Conservation (phyloP, 2,329 filamentous ascomycete genomes). For the Xylariaceae sp. region DNA sequence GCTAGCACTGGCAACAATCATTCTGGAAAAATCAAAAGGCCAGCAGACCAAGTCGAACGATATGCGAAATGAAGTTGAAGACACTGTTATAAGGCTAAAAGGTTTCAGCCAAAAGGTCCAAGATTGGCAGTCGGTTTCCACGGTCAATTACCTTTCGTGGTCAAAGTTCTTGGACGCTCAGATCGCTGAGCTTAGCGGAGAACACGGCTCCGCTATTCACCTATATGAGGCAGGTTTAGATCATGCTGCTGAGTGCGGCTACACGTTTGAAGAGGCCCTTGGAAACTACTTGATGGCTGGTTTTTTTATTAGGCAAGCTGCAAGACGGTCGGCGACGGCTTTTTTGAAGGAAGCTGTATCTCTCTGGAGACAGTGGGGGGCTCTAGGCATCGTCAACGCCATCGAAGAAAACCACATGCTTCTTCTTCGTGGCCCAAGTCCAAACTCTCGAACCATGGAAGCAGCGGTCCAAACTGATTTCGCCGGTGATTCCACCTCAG, state of each 20-base stretch:
- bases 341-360: constrained; percentile 63
- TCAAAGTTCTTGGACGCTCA: constrained; percentile 65
- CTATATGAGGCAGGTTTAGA: constrained; percentile 69
- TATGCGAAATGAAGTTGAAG: constrained; percentile 41
- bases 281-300: constrained; percentile 71
- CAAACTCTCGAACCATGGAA: constrained; percentile 57
- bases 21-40: constrained; percentile 48
- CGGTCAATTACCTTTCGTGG: constrained; percentile 70
- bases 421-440: constrained; percentile 58
- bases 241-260: constrained; percentile 63
- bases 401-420: constrained; percentile 66
- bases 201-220: constrained; percentile 56
- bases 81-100: constrained; percentile 51
- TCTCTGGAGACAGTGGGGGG: constrained; percentile 65
- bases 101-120: constrained; percentile 58
- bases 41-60: constrained; percentile 42
- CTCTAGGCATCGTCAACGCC: constrained; percentile 62
- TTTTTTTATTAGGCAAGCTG: constrained; percentile 61
- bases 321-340: constrained; percentile 64
- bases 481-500: constrained; percentile 51
- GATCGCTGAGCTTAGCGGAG: constrained; percentile 56
- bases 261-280: constrained; percentile 67
- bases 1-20: constrained; percentile 50
- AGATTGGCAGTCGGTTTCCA: constrained; percentile 59
- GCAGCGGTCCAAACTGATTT: constrained; percentile 68